Percentiles rank a stretch among this genome's conserved stretches.
phyloP scores from a whole-genome alignment of 768 basidiomycete genomes.

The Leccinum truebloodii region DNA sequence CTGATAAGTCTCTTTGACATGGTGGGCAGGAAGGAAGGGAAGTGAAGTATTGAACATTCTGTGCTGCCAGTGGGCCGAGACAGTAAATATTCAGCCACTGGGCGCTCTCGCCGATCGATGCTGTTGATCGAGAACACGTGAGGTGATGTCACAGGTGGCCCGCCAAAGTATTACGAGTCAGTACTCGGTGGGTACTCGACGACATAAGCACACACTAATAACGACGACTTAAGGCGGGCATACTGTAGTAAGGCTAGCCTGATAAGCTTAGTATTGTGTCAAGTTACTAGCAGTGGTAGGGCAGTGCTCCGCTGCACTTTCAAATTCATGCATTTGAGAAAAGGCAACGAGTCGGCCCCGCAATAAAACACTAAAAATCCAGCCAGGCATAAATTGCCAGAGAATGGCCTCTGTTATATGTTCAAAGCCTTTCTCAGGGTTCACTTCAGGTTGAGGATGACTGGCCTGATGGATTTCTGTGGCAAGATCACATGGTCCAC shows the following conservation, averaged over 20 bases:
- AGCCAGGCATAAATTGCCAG: not conserved
- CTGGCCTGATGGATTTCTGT: not conserved
- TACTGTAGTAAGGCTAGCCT: too few relatives aligned
- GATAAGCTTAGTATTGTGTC: too few relatives aligned
- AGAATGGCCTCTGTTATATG: not conserved
- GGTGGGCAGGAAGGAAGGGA: slow-evolving; percentile 1
- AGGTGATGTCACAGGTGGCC: slow-evolving; percentile 19
- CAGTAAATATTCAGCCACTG: not conserved
- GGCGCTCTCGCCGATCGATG: slow-evolving; percentile 9
- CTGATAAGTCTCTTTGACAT: slow-evolving; percentile 30
- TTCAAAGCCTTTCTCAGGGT: not conserved
- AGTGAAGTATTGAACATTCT: not conserved
- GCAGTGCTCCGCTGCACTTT: too few relatives aligned
- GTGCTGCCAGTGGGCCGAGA: not conserved
- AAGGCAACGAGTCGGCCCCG: too few relatives aligned
- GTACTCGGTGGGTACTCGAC: too few relatives aligned
- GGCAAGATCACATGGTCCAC: not conserved
- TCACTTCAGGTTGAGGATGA: not conserved
- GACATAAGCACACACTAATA: not conserved
- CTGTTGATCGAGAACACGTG: slow-evolving; percentile 22
- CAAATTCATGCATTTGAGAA: too few relatives aligned
- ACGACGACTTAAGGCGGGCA: not conserved
- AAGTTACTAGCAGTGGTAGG: too few relatives aligned
- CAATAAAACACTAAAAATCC: too few relatives aligned
- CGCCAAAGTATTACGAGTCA: not conserved